Evolutionary conservation across 192 early-diverging fungal species (phyloP).

Genomic region (Mortierella alpina): DNA sequence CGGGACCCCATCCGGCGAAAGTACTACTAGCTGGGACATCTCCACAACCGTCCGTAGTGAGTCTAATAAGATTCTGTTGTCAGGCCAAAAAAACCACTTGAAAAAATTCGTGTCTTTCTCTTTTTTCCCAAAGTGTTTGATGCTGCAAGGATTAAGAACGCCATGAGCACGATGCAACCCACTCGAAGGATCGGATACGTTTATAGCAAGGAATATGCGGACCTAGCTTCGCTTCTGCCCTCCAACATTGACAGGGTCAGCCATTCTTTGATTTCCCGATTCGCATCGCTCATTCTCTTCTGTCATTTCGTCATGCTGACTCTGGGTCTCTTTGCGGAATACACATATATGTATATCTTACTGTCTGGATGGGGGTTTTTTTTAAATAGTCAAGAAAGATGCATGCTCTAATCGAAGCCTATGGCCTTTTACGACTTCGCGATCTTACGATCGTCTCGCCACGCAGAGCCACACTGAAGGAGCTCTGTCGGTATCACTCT

Average conservation of each 20-base stretch:
- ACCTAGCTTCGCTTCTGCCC: slow-evolving; percentile 38
- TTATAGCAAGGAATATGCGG: slow-evolving; percentile 34
- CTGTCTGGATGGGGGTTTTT: background rate
- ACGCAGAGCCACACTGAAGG: slow-evolving; percentile 34
- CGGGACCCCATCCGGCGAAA: slow-evolving; percentile 22
- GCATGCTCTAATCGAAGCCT: slow-evolving; percentile 36
- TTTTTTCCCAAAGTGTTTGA: too few relatives aligned
- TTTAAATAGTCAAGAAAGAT: slow-evolving; percentile 27
- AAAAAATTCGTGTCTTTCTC: too few relatives aligned
- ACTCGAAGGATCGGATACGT: slow-evolving; percentile 40
- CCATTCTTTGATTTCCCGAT: background rate
- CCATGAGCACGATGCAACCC: background rate
- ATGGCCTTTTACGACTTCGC: slow-evolving; percentile 13
- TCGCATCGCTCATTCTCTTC: background rate
- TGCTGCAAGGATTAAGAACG: too few relatives aligned
- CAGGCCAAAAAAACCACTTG: too few relatives aligned
- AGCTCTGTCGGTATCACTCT: slow-evolving; percentile 45
- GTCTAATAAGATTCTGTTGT: too few relatives aligned
- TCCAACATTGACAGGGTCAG: slow-evolving; percentile 47
- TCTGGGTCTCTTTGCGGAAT: background rate
- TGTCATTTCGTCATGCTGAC: background rate
- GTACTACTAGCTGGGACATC: slow-evolving; percentile 5
- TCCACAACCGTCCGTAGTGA: too few relatives aligned
- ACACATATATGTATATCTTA: background rate
- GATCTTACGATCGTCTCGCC: slow-evolving; percentile 37